These are phyloP conservation scores for Apiospora malaysiana DNA, from an alignment of 2,329 filamentous ascomycete genomes.

Conservation along the genomic window DNA sequence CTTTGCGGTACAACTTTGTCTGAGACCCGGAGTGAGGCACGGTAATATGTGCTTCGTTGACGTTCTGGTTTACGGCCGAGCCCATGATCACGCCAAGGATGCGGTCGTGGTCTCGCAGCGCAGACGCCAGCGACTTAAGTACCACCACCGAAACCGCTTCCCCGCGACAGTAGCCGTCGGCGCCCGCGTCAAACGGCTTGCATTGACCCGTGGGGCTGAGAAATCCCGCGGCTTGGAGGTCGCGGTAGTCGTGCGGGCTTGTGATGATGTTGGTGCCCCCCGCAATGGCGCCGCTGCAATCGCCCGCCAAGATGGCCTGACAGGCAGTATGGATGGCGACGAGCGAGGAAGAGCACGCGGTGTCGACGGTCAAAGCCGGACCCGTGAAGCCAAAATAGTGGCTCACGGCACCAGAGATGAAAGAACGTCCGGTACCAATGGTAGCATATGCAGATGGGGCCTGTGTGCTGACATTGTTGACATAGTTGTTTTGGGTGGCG, in stretches of 20 bases:
- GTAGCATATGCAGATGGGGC: constrained; percentile 44
- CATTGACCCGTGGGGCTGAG: constrained; percentile 37
- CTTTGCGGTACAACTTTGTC: constrained; percentile 37
- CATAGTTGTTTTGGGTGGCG: constrained; percentile 44
- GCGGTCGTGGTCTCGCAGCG: constrained; percentile 52
- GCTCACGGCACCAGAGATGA: constrained; percentile 37
- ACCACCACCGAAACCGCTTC: constrained; percentile 54
- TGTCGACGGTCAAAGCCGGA: constrained; percentile 40
- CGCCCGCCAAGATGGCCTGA: constrained; percentile 37
- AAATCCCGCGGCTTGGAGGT: constrained; percentile 35
- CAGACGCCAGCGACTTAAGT: constrained; percentile 54
- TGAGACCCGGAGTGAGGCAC: constrained; percentile 45
- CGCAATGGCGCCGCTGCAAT: constrained; percentile 41
- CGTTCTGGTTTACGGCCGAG: constrained; percentile 49
- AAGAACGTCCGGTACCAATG: constrained; percentile 35
- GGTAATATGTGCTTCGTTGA: constrained; percentile 47
- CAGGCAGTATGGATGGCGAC: constrained; percentile 47
- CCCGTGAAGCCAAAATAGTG: constrained; percentile 46
- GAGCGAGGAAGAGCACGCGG: constrained; percentile 45
- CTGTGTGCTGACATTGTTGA: constrained; percentile 46
- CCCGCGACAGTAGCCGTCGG: constrained; percentile 59
- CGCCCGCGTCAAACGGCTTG: constrained; percentile 47
- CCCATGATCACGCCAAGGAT: constrained; percentile 47
- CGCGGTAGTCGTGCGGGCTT: constrained; percentile 36
- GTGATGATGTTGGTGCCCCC: constrained; percentile 43